A percentile compares a stretch with the other conserved stretches of the same genome.
Conservation (phyloP, 768 basidiomycete genomes). For the Mrakia hoshinonis region DNA sequence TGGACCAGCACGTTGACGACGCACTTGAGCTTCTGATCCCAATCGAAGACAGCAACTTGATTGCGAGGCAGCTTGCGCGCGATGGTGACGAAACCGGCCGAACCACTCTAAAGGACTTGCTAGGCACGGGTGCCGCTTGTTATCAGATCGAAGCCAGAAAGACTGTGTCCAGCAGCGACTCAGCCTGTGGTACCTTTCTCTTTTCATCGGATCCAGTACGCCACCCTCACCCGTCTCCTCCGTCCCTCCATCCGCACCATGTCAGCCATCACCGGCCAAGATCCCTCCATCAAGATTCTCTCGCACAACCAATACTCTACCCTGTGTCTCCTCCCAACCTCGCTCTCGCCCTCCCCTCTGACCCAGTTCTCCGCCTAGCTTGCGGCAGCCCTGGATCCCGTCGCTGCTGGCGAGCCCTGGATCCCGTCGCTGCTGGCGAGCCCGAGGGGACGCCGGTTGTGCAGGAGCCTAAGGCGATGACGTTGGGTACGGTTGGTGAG, state of each 20-base stretch:
- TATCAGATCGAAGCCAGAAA: slow-evolving; percentile 2
- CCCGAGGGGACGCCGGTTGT: slow-evolving; percentile 43
- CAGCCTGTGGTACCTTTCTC: no score
- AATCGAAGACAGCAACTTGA: no score
- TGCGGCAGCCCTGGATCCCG: slow-evolving; percentile 42
- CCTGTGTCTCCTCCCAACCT: slow-evolving; percentile 55
- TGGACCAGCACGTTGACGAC: slow-evolving; percentile 24
- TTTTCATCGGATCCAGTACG: no score
- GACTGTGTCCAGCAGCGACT: no score
- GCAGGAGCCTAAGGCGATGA: slow-evolving; percentile 80
- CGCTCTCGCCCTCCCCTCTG: slow-evolving; percentile 60
- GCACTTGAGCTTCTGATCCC: slow-evolving; percentile 22
- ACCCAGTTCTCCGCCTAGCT: slow-evolving; percentile 85
- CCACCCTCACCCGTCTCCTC: background rate
- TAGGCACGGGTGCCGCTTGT: slow-evolving; percentile 16
- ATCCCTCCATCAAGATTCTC: slow-evolving; percentile 46
- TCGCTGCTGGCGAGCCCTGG: slow-evolving; percentile 36
- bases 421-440: no score
- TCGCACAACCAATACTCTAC: slow-evolving; percentile 69
- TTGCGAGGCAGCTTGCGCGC: slow-evolving; percentile 30
- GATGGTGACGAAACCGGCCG: slow-evolving; percentile 23
- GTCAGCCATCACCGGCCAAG: slow-evolving; percentile 12
- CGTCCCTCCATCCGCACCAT: background rate
- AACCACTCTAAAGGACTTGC: slow-evolving; percentile 26
- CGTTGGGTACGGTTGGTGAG: slow-evolving; percentile 20